Percentiles rank a stretch among this genome's conserved stretches.
Conservation (phyloP, 2,329 filamentous ascomycete genomes). For the Aspergillus sp. region DNA sequence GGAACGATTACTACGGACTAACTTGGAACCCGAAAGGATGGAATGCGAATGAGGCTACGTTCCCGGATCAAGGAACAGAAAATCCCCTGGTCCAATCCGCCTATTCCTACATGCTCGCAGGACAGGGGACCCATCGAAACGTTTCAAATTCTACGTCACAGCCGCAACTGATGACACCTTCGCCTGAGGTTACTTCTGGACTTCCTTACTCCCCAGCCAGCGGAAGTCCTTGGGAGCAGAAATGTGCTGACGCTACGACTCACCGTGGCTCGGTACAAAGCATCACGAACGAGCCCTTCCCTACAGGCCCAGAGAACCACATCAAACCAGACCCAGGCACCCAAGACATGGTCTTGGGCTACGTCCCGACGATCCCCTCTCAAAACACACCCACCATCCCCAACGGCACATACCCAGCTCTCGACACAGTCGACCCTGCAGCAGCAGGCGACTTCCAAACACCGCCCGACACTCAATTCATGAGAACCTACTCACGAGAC, state of each 20-base stretch:
- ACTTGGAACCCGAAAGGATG: conserved; percentile 26
- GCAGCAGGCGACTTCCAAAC: conserved; percentile 13
- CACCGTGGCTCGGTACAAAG: conserved; percentile 14
- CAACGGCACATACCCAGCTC: conserved; percentile 6
- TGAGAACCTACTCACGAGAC: conserved; percentile 16
- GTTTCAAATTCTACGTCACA: conserved; percentile 30
- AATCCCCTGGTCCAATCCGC: conserved; percentile 15
- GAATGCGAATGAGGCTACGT: conserved; percentile 20
- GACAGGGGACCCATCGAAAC: conserved; percentile 26
- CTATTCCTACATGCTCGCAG: conserved; percentile 26
- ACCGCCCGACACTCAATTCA: conserved; percentile 8
- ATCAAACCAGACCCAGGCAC: conserved; percentile 14
- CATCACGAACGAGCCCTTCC: conserved; percentile 16
- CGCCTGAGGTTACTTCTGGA: conserved; percentile 12
- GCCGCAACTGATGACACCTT: conserved; percentile 12
- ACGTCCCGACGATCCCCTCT: conserved; percentile 18
- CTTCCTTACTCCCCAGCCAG: conserved; percentile 9
- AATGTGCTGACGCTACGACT: conserved; percentile 6
- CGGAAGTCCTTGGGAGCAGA: conserved; percentile 9
- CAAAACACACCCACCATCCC: conserved; percentile 6
- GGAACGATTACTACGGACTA: conserved; percentile 21
- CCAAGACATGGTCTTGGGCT: conserved; percentile 25
- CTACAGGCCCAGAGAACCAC: conserved; percentile 11
- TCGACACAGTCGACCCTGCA: conserved; percentile 13
- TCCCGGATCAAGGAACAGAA: conserved; percentile 23